Evolutionary conservation across 1,284 basidiomycete genomes (phyloP).

Genomic region (Leccinum griseonigrum): DNA sequence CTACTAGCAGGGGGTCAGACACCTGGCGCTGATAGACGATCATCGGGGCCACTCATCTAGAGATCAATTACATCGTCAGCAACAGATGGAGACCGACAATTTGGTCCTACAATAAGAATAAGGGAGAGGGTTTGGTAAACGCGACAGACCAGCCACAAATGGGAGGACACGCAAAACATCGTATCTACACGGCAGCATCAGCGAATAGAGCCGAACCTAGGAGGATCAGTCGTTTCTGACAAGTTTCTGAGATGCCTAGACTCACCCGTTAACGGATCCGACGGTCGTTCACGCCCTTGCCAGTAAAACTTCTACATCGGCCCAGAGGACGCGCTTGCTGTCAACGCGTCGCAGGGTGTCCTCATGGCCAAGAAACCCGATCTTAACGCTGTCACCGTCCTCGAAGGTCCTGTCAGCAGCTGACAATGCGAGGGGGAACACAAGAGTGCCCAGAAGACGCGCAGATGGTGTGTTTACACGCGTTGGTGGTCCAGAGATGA

Average conservation of each 20-base stretch:
- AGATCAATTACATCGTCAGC: conserved; percentile 56
- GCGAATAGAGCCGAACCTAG: conserved; percentile 1
- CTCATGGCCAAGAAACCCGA: conserved; percentile 84
- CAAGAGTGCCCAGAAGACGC: conserved; percentile 66
- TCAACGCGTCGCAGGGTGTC: conserved; percentile 81
- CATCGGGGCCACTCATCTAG: conserved; percentile 43
- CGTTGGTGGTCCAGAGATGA: conserved; percentile 40
- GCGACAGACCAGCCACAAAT: conserved; percentile 91
- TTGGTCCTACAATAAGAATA: conserved; percentile 57
- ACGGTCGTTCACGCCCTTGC: conserved; percentile 91
- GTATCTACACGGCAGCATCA: conserved; percentile 46
- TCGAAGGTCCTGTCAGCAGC: conserved; percentile 49
- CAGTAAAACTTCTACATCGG: conserved; percentile 90
- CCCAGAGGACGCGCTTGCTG: conserved; percentile 85
- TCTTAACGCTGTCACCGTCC: conserved; percentile 77
- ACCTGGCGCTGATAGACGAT: conserved; percentile 42
- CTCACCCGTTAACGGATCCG: conserved; percentile 86
- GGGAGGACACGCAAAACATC: conserved; percentile 85
- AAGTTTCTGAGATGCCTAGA: conserved; percentile 11
- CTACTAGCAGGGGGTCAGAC: conserved; percentile 36
- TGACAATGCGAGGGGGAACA: conserved; percentile 42
- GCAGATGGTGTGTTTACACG: conserved; percentile 55
- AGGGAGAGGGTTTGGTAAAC: conserved; percentile 70
- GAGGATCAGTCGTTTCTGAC: background rate
- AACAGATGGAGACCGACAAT: conserved; percentile 75